Conservation (phyloP, 345 rosid species). For the Salix purpurea region DNA sequence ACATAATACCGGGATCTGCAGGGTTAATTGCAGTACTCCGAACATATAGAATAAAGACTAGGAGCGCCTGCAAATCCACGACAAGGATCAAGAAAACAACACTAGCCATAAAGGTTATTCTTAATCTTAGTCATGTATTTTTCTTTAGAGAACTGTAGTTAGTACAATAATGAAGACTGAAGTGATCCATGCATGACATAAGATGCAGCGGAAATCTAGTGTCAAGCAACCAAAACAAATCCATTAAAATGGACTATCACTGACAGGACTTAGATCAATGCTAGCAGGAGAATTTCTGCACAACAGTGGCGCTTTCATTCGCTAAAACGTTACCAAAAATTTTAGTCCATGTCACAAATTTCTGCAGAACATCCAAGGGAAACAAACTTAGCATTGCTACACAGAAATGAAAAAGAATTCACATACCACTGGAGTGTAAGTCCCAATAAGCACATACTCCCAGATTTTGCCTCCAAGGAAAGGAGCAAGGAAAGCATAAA, state of each 20-base stretch:
- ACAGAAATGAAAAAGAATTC: not conserved
- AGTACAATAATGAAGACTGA: not conserved
- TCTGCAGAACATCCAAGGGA: not conserved
- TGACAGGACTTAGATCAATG: too few relatives aligned
- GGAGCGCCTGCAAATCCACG: slow-evolving; percentile 60
- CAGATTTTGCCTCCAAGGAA: slow-evolving; percentile 85
- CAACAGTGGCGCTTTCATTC: too few relatives aligned
- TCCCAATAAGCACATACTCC: slow-evolving; percentile 67
- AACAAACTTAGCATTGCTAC: not conserved
- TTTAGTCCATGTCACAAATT: not conserved
- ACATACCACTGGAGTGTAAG: slow-evolving; percentile 94
- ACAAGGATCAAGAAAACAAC: slow-evolving; percentile 1
- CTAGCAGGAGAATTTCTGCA: too few relatives aligned
- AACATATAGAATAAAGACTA: slow-evolving; percentile 87
- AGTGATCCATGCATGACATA: not conserved
- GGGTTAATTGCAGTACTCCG: slow-evolving; percentile 98
- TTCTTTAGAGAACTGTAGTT: not conserved
- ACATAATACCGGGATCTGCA: slow-evolving; percentile 99
- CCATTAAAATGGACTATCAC: not conserved
- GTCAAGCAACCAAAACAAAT: not conserved
- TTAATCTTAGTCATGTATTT: not conserved
- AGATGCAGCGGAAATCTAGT: not conserved
- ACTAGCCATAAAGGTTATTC: not conserved
- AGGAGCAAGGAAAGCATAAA: slow-evolving; percentile 92
- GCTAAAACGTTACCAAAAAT: not conserved